These are phyloP conservation scores for Platanthera guangdongensis DNA, from an alignment of 106 monocot species.

Conservation along the genomic window DNA sequence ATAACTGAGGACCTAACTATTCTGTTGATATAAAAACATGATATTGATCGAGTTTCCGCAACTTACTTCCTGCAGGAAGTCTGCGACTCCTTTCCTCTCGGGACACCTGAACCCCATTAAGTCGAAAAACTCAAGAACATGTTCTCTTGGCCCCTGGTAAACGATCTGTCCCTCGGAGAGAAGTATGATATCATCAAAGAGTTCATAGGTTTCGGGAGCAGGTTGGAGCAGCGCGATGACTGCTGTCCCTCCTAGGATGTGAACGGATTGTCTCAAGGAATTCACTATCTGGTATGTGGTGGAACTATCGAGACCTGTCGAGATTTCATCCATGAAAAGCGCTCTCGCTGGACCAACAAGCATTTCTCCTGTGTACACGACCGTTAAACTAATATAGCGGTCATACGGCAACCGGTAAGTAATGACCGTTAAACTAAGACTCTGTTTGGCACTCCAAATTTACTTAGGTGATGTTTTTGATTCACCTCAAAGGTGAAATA, in stretches of 20 bases:
- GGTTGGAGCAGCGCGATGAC: conserved; percentile 45
- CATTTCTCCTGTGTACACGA: conserved; percentile 66
- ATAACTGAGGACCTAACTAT: not conserved
- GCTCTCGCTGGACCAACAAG: conserved; percentile 49
- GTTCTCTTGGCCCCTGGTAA: conserved; percentile 47
- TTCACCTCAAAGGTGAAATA: too few relatives aligned
- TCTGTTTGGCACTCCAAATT: not conserved
- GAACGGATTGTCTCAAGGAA: conserved; percentile 35
- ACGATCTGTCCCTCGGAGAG: conserved; percentile 46
- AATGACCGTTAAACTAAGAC: not conserved
- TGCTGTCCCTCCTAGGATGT: conserved; percentile 39
- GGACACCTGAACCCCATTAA: conserved; percentile 46
- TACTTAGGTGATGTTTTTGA: too few relatives aligned
- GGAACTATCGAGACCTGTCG: conserved; percentile 56
- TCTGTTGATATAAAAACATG: too few relatives aligned
- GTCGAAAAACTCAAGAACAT: conserved; percentile 48
- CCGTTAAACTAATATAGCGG: too few relatives aligned
- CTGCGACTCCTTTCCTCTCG: conserved; percentile 50
- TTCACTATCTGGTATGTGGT: conserved; percentile 55
- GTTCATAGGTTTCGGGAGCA: conserved; percentile 50
- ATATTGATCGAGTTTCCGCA: not conserved
- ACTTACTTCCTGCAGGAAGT: conserved; percentile 51
- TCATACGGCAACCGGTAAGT: too few relatives aligned
- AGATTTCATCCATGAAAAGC: conserved; percentile 61
- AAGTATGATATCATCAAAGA: conserved; percentile 54